Evolutionary conservation across 345 rosid genomes (phyloP).

Genomic region (Combretum micranthum): DNA sequence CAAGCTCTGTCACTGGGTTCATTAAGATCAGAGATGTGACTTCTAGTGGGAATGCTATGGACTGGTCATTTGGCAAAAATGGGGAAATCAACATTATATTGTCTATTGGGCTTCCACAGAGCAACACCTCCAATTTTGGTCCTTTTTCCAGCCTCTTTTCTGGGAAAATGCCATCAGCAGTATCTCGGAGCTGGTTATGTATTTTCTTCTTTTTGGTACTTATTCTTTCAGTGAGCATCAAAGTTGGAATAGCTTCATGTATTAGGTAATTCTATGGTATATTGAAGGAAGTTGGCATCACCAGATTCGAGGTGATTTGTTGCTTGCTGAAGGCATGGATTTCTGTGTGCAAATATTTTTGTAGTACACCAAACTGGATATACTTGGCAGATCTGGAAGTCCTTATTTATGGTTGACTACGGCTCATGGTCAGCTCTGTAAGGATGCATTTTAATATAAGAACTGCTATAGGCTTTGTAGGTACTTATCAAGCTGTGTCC

Average conservation of each 20-base stretch:
- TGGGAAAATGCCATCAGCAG: conserved; percentile 32
- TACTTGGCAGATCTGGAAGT: no score
- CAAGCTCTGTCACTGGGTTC: conserved; percentile 60
- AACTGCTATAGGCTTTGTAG: no score
- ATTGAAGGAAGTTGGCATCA: background rate
- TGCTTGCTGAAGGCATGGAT: no score
- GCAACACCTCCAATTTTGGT: conserved; percentile 5
- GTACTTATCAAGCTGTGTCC: no score
- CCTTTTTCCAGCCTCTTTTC: conserved; percentile 11
- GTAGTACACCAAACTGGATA: no score
- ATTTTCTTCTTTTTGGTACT: conserved; percentile 62
- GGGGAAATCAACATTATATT: conserved; percentile 36
- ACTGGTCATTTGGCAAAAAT: conserved; percentile 52
- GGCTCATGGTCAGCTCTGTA: no score
- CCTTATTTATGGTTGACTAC: no score
- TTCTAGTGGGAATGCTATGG: conserved; percentile 27
- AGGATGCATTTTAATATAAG: no score
- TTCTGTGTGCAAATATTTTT: no score
- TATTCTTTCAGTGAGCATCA: conserved; percentile 56
- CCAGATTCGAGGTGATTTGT: no score
- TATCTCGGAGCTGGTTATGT: conserved; percentile 33
- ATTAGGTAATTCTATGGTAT: conserved; percentile 31
- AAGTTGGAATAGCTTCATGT: conserved; percentile 41
- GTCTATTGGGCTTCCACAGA: conserved; percentile 26
- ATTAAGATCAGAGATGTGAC: conserved; percentile 44